phyloP scores from a whole-genome alignment of 352 stramenopile genomes.

The Pythium rishiriense region DNA sequence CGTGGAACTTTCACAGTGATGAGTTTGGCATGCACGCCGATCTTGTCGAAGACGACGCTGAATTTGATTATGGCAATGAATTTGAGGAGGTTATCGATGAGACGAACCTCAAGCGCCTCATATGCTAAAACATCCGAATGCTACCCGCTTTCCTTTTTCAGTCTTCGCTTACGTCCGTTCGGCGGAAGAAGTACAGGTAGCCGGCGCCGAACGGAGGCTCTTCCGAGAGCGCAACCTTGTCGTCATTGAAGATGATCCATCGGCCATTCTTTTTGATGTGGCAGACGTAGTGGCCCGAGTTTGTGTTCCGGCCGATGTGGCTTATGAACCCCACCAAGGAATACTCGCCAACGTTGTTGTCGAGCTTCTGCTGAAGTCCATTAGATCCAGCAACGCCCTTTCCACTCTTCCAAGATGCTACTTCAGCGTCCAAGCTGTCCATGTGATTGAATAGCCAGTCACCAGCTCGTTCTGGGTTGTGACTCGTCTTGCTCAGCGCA shows the following conservation, averaged over 20 bases:
- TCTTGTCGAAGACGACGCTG: constrained; percentile 36
- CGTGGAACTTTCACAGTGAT: constrained; percentile 28
- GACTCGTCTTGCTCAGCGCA: constrained; percentile 91
- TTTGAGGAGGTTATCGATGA: constrained; percentile 86
- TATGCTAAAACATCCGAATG: constrained; percentile 35
- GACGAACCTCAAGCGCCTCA: constrained; percentile 45
- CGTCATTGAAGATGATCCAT: constrained; percentile 99
- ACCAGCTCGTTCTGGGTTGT: constrained; percentile 92
- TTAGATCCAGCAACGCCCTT: constrained; percentile 16
- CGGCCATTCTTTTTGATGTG: constrained; percentile 97
- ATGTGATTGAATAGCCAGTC: constrained; percentile 99
- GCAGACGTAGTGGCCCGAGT: constrained; percentile 97
- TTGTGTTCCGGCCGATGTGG: constrained; percentile 98
- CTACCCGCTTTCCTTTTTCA: background rate
- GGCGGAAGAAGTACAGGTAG: constrained; percentile 96
- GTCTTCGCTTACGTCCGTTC: constrained; percentile 36
- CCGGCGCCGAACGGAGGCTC: constrained; percentile 93
- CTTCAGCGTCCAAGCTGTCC: constrained; percentile 92
- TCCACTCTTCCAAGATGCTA: constrained; percentile 77
- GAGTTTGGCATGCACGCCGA: constrained; percentile 26
- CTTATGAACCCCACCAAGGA: constrained; percentile 97
- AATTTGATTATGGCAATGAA: constrained; percentile 74
- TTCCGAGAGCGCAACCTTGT: constrained; percentile 96
- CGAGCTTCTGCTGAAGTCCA: constrained; percentile 46
- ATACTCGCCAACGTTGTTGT: constrained; percentile 82